Evolutionary conservation across 1,139 yeast genomes (phyloP).

Genomic region (Pichia terricola): DNA sequence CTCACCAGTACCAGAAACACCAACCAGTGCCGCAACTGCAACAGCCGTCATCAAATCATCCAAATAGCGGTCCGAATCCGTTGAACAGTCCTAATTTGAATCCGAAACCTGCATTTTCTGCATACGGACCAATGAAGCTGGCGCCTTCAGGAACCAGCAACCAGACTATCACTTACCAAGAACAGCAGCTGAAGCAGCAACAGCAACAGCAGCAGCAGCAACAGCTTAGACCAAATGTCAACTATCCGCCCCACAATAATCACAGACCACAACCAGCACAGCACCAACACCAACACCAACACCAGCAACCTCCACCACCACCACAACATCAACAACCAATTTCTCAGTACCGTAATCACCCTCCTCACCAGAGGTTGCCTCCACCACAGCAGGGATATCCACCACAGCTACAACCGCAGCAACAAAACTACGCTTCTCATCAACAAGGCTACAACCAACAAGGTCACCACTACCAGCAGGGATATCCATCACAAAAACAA

Average conservation of each 20-base stretch:
- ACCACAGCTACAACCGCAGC: not conserved
- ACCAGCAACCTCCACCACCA: not conserved
- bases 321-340: conserved; percentile 3
- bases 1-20: conserved; percentile 6
- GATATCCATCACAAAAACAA: conserved; percentile 3
- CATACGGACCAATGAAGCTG: conserved; percentile 12
- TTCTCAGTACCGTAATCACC: not conserved
- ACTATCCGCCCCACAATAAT: not conserved
- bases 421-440: not conserved
- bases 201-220: too few relatives aligned
- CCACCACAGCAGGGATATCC: conserved; percentile 1
- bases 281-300: conserved; percentile 1
- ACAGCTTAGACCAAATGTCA: not conserved
- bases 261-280: not conserved
- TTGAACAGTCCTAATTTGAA: conserved; percentile 3
- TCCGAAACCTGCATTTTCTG: conserved; percentile 2
- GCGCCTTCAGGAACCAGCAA: conserved; percentile 5
- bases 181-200: not conserved
- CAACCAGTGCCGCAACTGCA: not conserved
- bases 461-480: not conserved
- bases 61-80: conserved; percentile 2
- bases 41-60: not conserved
- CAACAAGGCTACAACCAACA: not conserved
- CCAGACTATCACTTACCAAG: not conserved
- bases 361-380: not conserved